Conservation (phyloP, 106 monocot genomes). For the Phalaenopsis equestris region DNA sequence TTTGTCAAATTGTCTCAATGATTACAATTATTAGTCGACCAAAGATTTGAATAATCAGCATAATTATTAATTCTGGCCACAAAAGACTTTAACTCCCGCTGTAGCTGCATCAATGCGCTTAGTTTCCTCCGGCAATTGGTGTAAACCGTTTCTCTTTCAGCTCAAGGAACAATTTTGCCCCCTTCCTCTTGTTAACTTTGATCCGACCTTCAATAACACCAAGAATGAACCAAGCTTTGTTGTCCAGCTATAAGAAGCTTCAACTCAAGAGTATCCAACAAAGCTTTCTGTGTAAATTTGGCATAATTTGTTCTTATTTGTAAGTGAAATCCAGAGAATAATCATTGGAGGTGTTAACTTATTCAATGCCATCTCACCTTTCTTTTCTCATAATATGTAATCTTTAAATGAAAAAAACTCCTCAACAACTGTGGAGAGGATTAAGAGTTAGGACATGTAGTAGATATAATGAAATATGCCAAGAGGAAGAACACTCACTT, state of each 20-base stretch:
- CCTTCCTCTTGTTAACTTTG: slow-evolving; percentile 60
- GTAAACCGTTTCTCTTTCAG: slow-evolving; percentile 72
- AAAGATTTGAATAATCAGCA: too few relatives aligned
- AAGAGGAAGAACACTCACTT: slow-evolving; percentile 35
- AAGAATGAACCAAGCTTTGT: slow-evolving; percentile 82
- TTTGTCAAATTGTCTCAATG: too few relatives aligned
- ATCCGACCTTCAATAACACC: slow-evolving; percentile 66
- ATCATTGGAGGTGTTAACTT: background rate
- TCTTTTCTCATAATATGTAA: slow-evolving; percentile 72
- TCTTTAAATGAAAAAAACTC: slow-evolving; percentile 66
- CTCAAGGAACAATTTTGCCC: slow-evolving; percentile 59
- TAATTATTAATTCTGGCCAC: too few relatives aligned
- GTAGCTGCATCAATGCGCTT: slow-evolving; percentile 40
- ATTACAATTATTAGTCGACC: too few relatives aligned
- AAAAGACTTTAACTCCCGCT: slow-evolving; percentile 21
- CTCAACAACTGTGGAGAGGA: slow-evolving; percentile 56
- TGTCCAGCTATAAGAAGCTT: slow-evolving; percentile 67
- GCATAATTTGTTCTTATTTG: background rate
- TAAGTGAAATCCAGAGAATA: background rate
- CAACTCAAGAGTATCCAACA: slow-evolving; percentile 55
- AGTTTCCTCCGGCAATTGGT: slow-evolving; percentile 61
- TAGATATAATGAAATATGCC: background rate
- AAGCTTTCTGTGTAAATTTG: slow-evolving; percentile 32
- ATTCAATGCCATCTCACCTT: slow-evolving; percentile 33
- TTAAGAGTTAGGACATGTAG: background rate